Conservation (phyloP, 495 filamentous ascomycete species). For the Lasiosphaeria ovina region DNA sequence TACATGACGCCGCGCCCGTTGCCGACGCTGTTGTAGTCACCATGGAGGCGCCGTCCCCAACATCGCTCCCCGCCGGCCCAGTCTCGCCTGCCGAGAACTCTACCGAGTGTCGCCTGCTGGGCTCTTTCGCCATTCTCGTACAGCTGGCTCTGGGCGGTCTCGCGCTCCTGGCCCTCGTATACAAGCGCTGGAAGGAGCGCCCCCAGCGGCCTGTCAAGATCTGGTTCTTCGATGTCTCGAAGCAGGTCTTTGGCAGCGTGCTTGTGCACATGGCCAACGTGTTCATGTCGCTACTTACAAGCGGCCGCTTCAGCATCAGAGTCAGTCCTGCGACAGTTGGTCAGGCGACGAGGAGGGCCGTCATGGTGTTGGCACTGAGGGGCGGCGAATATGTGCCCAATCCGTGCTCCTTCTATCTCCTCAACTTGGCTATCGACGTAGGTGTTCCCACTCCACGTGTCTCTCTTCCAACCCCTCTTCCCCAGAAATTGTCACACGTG, state of each 20-base stretch:
- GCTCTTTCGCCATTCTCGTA: conserved; percentile 82
- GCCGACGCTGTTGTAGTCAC: conserved; percentile 10
- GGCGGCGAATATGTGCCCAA: conserved; percentile 65
- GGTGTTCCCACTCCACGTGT: conserved; percentile 38
- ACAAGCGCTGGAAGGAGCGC: conserved; percentile 86
- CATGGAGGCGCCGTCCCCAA: conserved; percentile 17
- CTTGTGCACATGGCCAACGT: conserved; percentile 90
- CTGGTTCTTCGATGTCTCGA: conserved; percentile 95
- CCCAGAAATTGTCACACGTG: not conserved
- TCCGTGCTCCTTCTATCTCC: conserved; percentile 91
- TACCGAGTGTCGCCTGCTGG: conserved; percentile 79
- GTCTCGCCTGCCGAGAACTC: conserved; percentile 30
- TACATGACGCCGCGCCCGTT: conserved; percentile 16
- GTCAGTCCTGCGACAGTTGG: conserved; percentile 42
- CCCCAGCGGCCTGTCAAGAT: conserved; percentile 90
- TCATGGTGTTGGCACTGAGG: conserved; percentile 9
- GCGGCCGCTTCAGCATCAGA: conserved; percentile 64
- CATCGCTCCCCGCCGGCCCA: conserved; percentile 26
- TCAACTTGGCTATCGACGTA: conserved; percentile 95
- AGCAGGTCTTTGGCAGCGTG: conserved; percentile 93
- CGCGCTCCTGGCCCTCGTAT: conserved; percentile 82
- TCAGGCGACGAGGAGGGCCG: conserved; percentile 2
- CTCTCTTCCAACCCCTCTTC: conserved; percentile 3
- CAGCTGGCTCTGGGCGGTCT: conserved; percentile 84
- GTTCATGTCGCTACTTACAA: conserved; percentile 91